phyloP scores from a whole-genome alignment of 441 rosid species.

The Hura crepitans region DNA sequence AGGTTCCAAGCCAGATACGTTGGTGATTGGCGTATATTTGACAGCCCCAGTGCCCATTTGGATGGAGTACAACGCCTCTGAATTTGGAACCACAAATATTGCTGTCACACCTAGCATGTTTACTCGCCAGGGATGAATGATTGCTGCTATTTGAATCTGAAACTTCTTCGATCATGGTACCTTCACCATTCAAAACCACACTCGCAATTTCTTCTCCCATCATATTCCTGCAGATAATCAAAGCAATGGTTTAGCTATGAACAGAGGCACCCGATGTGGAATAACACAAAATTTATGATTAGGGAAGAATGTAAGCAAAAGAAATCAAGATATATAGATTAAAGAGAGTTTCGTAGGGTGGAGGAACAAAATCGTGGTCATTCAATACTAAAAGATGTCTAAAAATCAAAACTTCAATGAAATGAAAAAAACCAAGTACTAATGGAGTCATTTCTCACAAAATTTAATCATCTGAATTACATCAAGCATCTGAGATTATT shows the following conservation, averaged over 20 bases:
- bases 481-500: background rate
- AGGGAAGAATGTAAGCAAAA: no score
- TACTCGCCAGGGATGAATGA: conserved; percentile 16
- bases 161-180: conserved; percentile 19
- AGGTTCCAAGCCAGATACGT: conserved; percentile 68
- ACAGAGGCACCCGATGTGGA: background rate
- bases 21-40: conserved; percentile 52
- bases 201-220: conserved; percentile 32
- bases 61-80: conserved; percentile 59
- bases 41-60: conserved; percentile 63
- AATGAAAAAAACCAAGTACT: no score
- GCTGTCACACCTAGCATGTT: conserved; percentile 20
- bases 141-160: conserved; percentile 41
- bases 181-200: conserved; percentile 26
- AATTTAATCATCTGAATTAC: background rate
- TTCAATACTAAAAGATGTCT: background rate
- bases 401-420: background rate
- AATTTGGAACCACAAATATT: conserved; percentile 24
- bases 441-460: background rate
- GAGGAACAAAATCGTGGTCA: background rate
- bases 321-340: no score
- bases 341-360: no score
- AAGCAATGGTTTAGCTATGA: background rate
- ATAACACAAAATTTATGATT: no score
- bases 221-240: conserved; percentile 22